phyloP scores from a whole-genome alignment of 2,329 filamentous ascomycete genomes.

The Seiridium unicorne region DNA sequence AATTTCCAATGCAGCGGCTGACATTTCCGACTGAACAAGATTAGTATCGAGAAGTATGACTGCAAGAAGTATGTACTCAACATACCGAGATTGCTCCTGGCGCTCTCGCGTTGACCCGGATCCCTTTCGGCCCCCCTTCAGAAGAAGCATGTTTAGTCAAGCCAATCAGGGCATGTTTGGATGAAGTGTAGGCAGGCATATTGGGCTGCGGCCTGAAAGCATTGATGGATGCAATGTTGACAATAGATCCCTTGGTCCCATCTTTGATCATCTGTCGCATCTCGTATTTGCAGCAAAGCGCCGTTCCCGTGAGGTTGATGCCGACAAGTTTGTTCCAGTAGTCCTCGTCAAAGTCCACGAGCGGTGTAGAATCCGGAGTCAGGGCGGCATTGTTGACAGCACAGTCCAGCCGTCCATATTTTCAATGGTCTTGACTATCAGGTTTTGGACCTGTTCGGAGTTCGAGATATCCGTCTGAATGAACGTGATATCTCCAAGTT shows the following conservation, averaged over 20 bases:
- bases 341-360: conserved; percentile 31
- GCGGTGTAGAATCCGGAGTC: conserved; percentile 19
- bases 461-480: conserved; percentile 23
- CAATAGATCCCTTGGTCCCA: conserved; percentile 26
- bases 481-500: conserved; percentile 18
- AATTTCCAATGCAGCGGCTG: conserved; percentile 11
- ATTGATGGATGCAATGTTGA: conserved; percentile 40
- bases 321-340: conserved; percentile 34
- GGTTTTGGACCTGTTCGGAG: conserved; percentile 12
- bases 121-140: conserved; percentile 28
- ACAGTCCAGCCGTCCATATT: conserved; percentile 36
- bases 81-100: conserved; percentile 19
- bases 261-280: conserved; percentile 38
- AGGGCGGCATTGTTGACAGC: conserved; percentile 39
- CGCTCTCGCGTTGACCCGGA: conserved; percentile 33
- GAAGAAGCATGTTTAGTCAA: conserved; percentile 37
- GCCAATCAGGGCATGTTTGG: conserved; percentile 41
- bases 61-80: background rate
- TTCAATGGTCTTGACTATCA: conserved; percentile 28
- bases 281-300: conserved; percentile 35
- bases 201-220: conserved; percentile 30
- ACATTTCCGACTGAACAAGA: conserved; percentile 18
- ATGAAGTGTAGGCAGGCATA: conserved; percentile 38
- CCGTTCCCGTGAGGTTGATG: conserved; percentile 38
- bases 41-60: background rate